Evolutionary conservation across 169 alveolate genomes (phyloP).

Genomic region (Eimeria necatrix): DNA sequence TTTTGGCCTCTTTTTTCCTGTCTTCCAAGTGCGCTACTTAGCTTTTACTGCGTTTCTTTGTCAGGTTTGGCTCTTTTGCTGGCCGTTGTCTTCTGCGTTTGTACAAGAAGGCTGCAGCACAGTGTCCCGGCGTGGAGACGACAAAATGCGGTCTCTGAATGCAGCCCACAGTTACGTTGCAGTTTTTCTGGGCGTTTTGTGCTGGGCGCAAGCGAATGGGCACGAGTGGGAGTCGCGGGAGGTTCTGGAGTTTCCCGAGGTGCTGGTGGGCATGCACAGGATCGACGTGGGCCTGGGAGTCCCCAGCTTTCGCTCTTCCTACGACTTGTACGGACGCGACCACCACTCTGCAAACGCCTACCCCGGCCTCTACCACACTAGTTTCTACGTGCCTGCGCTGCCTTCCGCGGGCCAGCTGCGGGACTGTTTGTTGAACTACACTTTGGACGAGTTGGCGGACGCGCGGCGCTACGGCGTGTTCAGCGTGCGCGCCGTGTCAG

Average conservation of each 20-base stretch:
- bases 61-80: background rate
- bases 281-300: background rate
- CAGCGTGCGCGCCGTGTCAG: background rate
- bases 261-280: background rate
- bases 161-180: background rate
- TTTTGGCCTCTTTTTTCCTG: no score
- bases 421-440: background rate
- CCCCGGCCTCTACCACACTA: background rate
- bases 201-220: background rate
- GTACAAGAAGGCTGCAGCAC: no score
- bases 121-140: background rate
- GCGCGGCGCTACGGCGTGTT: background rate
- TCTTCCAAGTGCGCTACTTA: no score
- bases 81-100: background rate
- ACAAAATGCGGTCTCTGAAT: background rate
- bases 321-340: slow-evolving; percentile 96
- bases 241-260: slow-evolving; percentile 10
- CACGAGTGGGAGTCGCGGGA: slow-evolving; percentile 14
- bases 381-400: background rate
- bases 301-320: slow-evolving; percentile 62
- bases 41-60: no score
- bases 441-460: background rate
- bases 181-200: background rate
- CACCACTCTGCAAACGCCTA: slow-evolving; percentile 7
- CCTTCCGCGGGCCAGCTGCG: background rate